phyloP scores from a whole-genome alignment of 192 early-diverging fungal species.

The Linnemannia elongata region DNA sequence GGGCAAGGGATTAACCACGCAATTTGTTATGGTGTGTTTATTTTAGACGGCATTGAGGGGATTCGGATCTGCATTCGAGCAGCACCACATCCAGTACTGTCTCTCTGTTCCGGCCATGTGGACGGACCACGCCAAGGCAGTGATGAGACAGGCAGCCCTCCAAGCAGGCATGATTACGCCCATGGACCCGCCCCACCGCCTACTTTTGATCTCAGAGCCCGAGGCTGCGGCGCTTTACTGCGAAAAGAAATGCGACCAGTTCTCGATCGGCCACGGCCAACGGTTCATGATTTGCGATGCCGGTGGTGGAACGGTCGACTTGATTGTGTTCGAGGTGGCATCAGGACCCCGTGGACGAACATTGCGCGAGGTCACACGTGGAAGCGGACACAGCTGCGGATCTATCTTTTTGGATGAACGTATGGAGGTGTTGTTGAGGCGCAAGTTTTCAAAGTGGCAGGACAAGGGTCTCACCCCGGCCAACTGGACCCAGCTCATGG shows the following conservation, averaged over 20 bases:
- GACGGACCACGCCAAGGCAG: constrained; percentile 63
- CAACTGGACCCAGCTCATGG: constrained; percentile 55
- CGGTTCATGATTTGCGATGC: constrained; percentile 61
- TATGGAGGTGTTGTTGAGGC: constrained; percentile 55
- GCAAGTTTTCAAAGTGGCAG: constrained; percentile 53
- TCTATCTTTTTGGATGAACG: constrained; percentile 63
- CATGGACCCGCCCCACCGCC: constrained; percentile 59
- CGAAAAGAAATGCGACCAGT: constrained; percentile 55
- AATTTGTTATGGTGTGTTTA: background rate
- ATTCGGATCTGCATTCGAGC: constrained; percentile 65
- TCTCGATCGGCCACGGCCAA: constrained; percentile 38
- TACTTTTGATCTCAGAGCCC: constrained; percentile 56
- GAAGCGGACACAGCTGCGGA: constrained; percentile 62
- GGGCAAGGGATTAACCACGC: background rate
- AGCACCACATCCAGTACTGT: constrained; percentile 62
- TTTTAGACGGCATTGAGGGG: constrained; percentile 45
- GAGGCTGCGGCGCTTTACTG: constrained; percentile 50
- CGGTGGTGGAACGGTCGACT: constrained; percentile 60
- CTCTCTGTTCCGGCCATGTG: constrained; percentile 70
- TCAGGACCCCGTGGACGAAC: constrained; percentile 53
- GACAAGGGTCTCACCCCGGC: constrained; percentile 33
- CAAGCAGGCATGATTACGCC: constrained; percentile 60
- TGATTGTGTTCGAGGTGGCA: constrained; percentile 65
- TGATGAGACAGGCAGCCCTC: constrained; percentile 65
- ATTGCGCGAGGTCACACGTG: constrained; percentile 60